Conservation (phyloP, 164 flowering plant genomes). For the Sextonia rubra region DNA sequence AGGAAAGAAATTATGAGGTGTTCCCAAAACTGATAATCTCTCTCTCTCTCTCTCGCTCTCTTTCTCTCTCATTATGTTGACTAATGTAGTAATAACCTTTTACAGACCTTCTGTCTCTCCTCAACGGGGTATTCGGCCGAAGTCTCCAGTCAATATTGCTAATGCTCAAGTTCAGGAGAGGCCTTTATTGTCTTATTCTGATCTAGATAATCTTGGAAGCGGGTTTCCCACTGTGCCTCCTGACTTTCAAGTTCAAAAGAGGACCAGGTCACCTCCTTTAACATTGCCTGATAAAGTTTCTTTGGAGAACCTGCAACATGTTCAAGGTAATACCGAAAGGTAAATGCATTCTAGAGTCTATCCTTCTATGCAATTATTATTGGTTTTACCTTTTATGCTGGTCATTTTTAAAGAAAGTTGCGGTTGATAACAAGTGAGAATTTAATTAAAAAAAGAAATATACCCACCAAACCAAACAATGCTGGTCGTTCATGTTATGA, state of each 20-base stretch:
- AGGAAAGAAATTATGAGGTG: neutral
- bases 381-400: neutral
- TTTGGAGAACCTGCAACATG: neutral
- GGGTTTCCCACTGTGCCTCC: neutral
- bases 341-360: neutral
- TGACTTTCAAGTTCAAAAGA: neutral
- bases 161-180: neutral
- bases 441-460: no score
- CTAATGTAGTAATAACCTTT: neutral
- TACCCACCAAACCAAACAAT: no score
- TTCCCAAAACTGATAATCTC: neutral
- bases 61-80: neutral
- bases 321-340: neutral
- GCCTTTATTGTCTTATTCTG: neutral
- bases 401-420: neutral
- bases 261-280: neutral
- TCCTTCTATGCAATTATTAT: neutral
- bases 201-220: neutral
- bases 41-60: neutral
- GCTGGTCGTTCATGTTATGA: no score
- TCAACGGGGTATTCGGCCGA: neutral
- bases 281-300: neutral
- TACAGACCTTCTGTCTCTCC: slow-evolving; percentile 1
- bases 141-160: neutral
- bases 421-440: no score